These are phyloP conservation scores for Panaeolus cyanescens DNA, from an alignment of 768 basidiomycete species.

Conservation along the genomic window DNA sequence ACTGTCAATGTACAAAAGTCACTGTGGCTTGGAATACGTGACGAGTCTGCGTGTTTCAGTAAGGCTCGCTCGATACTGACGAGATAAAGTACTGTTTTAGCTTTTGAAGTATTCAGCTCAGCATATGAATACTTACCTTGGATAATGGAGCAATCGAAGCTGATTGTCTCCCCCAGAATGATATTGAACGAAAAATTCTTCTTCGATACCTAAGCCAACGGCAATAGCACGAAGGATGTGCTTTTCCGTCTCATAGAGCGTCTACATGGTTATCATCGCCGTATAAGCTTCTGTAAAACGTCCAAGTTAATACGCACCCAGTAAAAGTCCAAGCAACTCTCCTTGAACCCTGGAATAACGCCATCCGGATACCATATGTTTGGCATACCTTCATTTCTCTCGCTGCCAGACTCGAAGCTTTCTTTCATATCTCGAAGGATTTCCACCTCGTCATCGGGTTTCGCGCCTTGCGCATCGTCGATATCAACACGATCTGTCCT, in stretches of 20 bases:
- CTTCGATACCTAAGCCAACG: conserved; percentile 41
- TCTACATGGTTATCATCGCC: conserved; percentile 21
- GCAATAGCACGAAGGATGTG: conserved; percentile 50
- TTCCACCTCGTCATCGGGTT: conserved; percentile 13
- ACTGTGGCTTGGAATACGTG: conserved; percentile 49
- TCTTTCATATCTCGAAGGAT: conserved; percentile 46
- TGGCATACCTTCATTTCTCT: conserved; percentile 44
- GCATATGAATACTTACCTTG: conserved; percentile 26
- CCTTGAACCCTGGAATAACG: conserved; percentile 53
- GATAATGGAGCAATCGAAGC: conserved; percentile 60
- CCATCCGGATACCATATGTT: conserved; percentile 62
- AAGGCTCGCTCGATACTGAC: background rate
- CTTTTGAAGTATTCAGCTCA: conserved; percentile 24
- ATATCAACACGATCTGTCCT: conserved; percentile 33
- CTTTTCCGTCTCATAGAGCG: conserved; percentile 43
- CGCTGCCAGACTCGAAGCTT: conserved; percentile 56
- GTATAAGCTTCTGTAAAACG: background rate
- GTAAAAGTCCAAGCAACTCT: conserved; percentile 53
- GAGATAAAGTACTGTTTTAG: conserved; percentile 16
- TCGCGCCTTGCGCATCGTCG: conserved; percentile 4
- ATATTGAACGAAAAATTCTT: conserved; percentile 44
- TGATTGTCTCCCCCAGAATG: conserved; percentile 53
- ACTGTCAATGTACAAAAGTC: conserved; percentile 61
- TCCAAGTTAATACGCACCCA: too few relatives aligned
- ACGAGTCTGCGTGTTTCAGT: conserved; percentile 36